Percentiles rank a stretch among this genome's conserved stretches.
Conservation (phyloP, 2,329 filamentous ascomycete species). For the Epichloe scottii region DNA sequence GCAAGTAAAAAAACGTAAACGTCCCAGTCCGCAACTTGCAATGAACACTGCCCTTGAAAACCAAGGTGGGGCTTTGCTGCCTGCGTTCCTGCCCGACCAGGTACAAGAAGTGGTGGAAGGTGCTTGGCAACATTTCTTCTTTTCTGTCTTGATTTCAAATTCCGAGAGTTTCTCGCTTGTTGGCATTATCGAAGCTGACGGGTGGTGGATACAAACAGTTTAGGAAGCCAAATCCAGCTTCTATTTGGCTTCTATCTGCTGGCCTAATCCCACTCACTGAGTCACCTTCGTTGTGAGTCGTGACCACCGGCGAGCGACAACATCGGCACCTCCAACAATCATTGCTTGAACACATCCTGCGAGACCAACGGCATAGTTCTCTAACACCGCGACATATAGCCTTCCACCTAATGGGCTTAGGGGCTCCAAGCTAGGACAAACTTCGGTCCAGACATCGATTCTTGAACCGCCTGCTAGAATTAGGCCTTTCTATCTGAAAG, state of each 20-base stretch:
- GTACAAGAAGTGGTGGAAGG: conserved; percentile 4
- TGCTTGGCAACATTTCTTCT: neutral
- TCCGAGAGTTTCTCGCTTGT: neutral
- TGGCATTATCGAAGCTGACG: neutral
- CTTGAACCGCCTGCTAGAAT: no score
- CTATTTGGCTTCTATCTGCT: neutral
- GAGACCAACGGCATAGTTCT: no score
- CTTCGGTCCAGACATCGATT: no score
- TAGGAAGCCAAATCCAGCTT: neutral
- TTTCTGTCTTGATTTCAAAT: neutral
- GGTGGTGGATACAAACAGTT: neutral
- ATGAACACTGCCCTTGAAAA: neutral
- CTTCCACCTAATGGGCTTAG: no score
- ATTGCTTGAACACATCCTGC: no score
- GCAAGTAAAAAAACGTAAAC: neutral
- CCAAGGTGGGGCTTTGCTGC: conserved; percentile 3
- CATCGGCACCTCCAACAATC: neutral
- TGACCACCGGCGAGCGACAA: neutral
- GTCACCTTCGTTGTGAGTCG: neutral
- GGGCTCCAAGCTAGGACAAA: no score
- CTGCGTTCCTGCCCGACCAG: conserved; percentile 3
- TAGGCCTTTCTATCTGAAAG: no score
- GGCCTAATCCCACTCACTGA: neutral
- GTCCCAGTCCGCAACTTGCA: neutral
- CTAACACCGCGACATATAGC: no score